Conservation (phyloP, 495 filamentous ascomycete species). For the Acidomyces sp. region DNA sequence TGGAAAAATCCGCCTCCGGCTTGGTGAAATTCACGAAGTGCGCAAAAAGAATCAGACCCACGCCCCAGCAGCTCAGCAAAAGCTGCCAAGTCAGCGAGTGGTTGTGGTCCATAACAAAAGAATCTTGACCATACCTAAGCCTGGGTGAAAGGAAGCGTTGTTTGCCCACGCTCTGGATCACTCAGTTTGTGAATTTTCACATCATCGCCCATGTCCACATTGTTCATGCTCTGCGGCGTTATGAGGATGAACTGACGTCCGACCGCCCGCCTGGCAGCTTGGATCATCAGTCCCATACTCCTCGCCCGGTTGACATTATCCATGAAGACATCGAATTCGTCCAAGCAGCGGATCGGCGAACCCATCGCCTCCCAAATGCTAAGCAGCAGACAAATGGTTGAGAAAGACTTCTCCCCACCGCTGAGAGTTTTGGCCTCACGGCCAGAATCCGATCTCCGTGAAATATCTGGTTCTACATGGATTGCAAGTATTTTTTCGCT, state of each 20-base stretch:
- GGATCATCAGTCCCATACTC: constrained; percentile 91
- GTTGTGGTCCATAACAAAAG: too few species aligned
- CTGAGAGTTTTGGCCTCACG: constrained; percentile 82
- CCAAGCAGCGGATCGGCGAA: constrained; percentile 80
- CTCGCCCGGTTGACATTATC: constrained; percentile 89
- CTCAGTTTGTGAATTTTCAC: constrained; percentile 50
- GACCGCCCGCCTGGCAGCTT: constrained; percentile 67
- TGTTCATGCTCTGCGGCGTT: constrained; percentile 79
- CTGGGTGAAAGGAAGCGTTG: constrained; percentile 24
- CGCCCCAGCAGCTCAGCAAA: too few species aligned
- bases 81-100: too few species aligned
- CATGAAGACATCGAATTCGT: constrained; percentile 99
- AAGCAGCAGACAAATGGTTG: constrained; percentile 83
- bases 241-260: constrained; percentile 94
- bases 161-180: constrained; percentile 34
- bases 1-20: too few species aligned
- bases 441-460: constrained; percentile 46
- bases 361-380: constrained; percentile 98
- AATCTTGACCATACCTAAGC: too few species aligned
- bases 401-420: constrained; percentile 95
- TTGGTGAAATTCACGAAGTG: too few species aligned
- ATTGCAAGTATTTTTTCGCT: constrained; percentile 57
- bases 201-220: constrained; percentile 51
- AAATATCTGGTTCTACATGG: constrained; percentile 70
- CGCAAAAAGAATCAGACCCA: too few species aligned